Evolutionary conservation across 768 basidiomycete species (phyloP).

Genomic region (Suillus tomentosus): DNA sequence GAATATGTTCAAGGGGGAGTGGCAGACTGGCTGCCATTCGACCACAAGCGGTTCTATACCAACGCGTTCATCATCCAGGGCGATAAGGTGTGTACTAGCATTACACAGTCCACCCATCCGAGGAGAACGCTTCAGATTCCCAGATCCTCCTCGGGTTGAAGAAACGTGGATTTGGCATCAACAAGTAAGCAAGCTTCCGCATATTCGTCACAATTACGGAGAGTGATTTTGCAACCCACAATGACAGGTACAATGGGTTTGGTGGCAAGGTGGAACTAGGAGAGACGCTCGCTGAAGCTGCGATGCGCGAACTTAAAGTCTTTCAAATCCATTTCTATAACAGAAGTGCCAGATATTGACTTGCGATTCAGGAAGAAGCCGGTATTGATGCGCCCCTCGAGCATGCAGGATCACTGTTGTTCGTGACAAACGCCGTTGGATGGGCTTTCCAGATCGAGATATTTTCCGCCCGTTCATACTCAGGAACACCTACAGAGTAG

Average conservation of each 20-base stretch:
- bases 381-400: slow-evolving; percentile 68
- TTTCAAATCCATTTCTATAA: slow-evolving; percentile 3
- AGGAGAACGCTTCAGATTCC: slow-evolving; percentile 40
- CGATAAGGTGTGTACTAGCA: slow-evolving; percentile 40
- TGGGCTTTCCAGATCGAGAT: slow-evolving; percentile 74
- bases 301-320: slow-evolving; percentile 73
- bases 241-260: slow-evolving; percentile 81
- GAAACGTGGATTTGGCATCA: slow-evolving; percentile 74
- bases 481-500: slow-evolving; percentile 68
- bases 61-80: slow-evolving; percentile 68
- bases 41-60: slow-evolving; percentile 54
- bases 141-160: slow-evolving; percentile 78
- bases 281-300: slow-evolving; percentile 71
- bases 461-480: slow-evolving; percentile 63
- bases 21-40: slow-evolving; percentile 49
- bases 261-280: slow-evolving; percentile 83
- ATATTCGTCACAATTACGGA: neutral
- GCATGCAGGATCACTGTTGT: slow-evolving; percentile 66
- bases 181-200: slow-evolving; percentile 42
- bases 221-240: slow-evolving; percentile 4
- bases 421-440: slow-evolving; percentile 53
- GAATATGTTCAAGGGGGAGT: slow-evolving; percentile 45
- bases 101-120: neutral
- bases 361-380: slow-evolving; percentile 69
- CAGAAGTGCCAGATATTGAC: neutral